These are phyloP conservation scores for Colletotrichum eremochloae DNA, from an alignment of 2,329 filamentous ascomycete genomes.

Conservation along the genomic window DNA sequence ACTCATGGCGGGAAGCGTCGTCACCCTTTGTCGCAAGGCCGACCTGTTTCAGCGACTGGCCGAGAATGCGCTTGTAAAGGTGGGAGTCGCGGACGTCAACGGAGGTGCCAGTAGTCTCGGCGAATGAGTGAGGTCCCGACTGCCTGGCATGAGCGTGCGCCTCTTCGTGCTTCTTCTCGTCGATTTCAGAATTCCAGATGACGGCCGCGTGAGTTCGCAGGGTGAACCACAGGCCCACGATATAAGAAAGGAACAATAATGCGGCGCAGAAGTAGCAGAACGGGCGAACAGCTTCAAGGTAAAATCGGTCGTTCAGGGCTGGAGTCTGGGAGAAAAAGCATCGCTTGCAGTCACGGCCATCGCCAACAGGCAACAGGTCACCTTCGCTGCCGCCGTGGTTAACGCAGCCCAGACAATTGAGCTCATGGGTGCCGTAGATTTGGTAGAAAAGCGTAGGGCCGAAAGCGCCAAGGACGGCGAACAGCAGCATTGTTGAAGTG, in stretches of 20 bases:
- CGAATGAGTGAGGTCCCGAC: constrained; percentile 55
- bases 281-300: constrained; percentile 88
- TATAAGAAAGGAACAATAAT: constrained; percentile 90
- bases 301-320: constrained; percentile 88
- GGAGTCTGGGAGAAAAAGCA: constrained; percentile 95
- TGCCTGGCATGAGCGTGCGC: constrained; percentile 50
- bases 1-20: constrained; percentile 56
- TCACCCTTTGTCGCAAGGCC: constrained; percentile 73
- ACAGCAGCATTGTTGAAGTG: constrained; percentile 97
- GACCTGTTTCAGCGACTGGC: constrained; percentile 88
- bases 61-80: constrained; percentile 92
- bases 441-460: constrained; percentile 98
- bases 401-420: constrained; percentile 81
- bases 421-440: constrained; percentile 96
- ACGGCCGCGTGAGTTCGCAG: constrained; percentile 95
- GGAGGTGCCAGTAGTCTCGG: constrained; percentile 62
- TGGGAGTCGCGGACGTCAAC: constrained; percentile 86
- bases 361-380: constrained; percentile 48
- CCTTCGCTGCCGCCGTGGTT: constrained; percentile 57
- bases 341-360: constrained; percentile 83
- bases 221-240: constrained; percentile 95
- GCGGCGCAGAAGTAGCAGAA: constrained; percentile 92
- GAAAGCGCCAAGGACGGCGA: constrained; percentile 95
- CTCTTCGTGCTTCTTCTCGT: constrained; percentile 80
- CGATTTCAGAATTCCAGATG: constrained; percentile 91